Conservation (phyloP, 2,329 filamentous ascomycete species). For the Onygenales sp. region DNA sequence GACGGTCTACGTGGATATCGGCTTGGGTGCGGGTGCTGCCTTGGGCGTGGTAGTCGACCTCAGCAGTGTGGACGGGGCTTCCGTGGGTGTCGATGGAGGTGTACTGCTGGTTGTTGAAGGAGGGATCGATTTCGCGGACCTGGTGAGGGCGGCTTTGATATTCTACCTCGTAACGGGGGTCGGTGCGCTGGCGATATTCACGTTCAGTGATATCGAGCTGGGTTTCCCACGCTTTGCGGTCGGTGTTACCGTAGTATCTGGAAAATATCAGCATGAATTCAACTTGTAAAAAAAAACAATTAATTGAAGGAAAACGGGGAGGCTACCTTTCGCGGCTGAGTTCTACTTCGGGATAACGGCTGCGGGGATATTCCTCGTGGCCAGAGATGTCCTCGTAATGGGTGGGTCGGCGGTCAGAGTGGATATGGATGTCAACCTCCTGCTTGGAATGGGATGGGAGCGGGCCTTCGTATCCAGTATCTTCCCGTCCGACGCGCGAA, state of each 20-base stretch:
- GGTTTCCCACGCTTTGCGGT: conserved; percentile 34
- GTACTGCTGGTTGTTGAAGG: conserved; percentile 17
- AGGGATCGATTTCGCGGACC: conserved; percentile 19
- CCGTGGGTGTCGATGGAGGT: conserved; percentile 7
- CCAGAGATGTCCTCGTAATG: conserved; percentile 26
- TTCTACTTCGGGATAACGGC: conserved; percentile 40
- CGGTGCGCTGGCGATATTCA: conserved; percentile 56
- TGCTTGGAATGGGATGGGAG: conserved; percentile 58
- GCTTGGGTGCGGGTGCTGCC: conserved; percentile 17
- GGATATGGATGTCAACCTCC: conserved; percentile 73
- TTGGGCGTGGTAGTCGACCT: conserved; percentile 14
- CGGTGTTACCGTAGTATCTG: conserved; percentile 19
- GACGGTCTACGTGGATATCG: conserved; percentile 42
- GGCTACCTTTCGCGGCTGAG: conserved; percentile 43
- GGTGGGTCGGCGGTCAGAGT: conserved; percentile 27
- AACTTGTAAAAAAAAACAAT: conserved; percentile 10
- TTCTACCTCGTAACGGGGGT: conserved; percentile 43
- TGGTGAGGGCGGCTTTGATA: conserved; percentile 29
- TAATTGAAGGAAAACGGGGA: conserved; percentile 4
- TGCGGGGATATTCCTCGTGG: conserved; percentile 26
- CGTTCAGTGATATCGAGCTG: conserved; percentile 47
- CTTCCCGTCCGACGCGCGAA: conserved; percentile 95
- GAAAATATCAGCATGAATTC: no score
- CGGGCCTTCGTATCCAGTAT: conserved; percentile 64
- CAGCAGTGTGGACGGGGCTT: conserved; percentile 9